Base-by-base conservation (phyloP, 1,284 basidiomycete genomes). In the Ceratobasidium sp. region DNA sequence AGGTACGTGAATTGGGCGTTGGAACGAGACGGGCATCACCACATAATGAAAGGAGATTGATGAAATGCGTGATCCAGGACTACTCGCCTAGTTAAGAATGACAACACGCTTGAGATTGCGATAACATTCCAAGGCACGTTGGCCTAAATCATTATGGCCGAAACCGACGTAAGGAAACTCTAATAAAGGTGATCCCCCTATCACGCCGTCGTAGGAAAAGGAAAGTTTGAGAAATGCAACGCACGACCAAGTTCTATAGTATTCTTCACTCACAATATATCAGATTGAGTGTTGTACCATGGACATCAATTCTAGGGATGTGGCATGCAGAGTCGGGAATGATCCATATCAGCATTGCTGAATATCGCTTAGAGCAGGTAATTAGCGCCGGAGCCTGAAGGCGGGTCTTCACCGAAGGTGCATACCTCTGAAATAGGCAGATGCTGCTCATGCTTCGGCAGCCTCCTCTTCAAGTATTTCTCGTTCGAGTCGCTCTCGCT, bases 401-500 rank as follows among this genome's bases (percentile, higher is more conserved):
- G 20, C 18, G n/a, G 20, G n/a, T 18, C 20, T 33, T 59, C 27
- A 27, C n/a, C 23, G 18, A 59, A 33, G 55, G 55, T 33, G 14
- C 55, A 62, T 62, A 62, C 59, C 59, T 38, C 12, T 10, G 33
- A 38, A 62, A 20, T 35, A 35, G 27, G 18, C 54, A 57, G 23
- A 52, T 20, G 16, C 8, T 30, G 35, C 50, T 74, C 46, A 78
- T 66, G 38, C 33, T 38, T 81, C 82, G n/a, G 81, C 82, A 48
- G 82, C 84, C 70, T 85, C 84, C 62, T 83, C 77, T 55, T 78
- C 78, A 50, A 83, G 48, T 33, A 95, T 94, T 84, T 96, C 92
- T 79, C 90, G 87, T 81, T 94, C 94, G 41, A 96, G 82, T 62
- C 92, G 86, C 79, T 92, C 93, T 48, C 92, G 87, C 82, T 94